Base-by-base conservation (phyloP, 345 rosid species). In the Camelina hispida region DNA sequence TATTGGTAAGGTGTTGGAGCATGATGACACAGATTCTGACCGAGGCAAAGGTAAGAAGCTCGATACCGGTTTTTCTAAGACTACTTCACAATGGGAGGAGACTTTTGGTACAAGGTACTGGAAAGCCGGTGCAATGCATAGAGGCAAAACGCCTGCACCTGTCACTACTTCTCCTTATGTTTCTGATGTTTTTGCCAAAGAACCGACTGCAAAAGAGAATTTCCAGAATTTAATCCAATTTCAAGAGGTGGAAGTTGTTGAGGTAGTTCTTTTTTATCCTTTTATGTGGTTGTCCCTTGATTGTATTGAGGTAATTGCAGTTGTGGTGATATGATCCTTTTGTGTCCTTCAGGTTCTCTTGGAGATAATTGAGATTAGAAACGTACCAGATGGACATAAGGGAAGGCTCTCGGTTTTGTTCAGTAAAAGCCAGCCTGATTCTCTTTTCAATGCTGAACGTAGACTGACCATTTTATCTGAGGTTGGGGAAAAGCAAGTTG, bases 81-180 rank as follows among this genome's bases (percentile, higher is more conserved):
- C 98, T 57, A 90, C 90, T 34, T 81, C 86, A 40, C 97, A 87
- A 71, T 95, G 96, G 94, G 97, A 95, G 81, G 86, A 85, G 63
- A 93, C 85, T 16, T 95, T 84, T 81, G 96, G 97, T 61, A 79
- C 35, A 42, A 85, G 99, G 76, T 95, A 95, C 72, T 84, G 93
- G 90, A 92, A 80, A 85, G 98, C 96, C 18, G 97, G 99, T 73
- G 97, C 94, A 16, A 92, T 95, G 98, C 86, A 93, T 78, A 79
- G 89, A 81, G 99, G 97, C 64, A 76, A 44, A 47, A 67, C 84
- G 48, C 98, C 99, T 52, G 67, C 86, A 79, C 87, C 99, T 67
- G 76, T 95, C 67, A 75, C 88, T 30, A 73, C 43, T 22, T 78
- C 73, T 67, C 89, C 90, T 64, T 81, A 44, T 78, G 50, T 74